Conservation (phyloP, 495 filamentous ascomycete species). For the Hypomontagnella monticulosa region DNA sequence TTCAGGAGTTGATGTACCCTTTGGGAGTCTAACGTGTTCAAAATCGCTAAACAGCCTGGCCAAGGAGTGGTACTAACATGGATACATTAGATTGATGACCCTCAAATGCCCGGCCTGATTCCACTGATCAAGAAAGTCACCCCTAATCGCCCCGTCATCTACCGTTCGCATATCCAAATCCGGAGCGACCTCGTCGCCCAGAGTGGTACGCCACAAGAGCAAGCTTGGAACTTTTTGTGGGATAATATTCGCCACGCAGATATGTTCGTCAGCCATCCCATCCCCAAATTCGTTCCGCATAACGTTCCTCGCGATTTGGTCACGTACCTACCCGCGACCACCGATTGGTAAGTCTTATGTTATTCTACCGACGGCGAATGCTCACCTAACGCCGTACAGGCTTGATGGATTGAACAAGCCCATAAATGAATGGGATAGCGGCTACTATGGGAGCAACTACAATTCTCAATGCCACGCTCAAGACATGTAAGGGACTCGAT, state of each 20-base stretch:
- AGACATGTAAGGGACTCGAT: conserved; percentile 57
- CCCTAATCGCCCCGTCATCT: conserved; percentile 81
- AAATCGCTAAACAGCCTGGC: too few species aligned
- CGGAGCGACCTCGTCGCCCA: conserved; percentile 74
- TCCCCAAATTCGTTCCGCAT: conserved; percentile 77
- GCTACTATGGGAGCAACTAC: conserved; percentile 81
- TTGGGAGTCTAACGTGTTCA: too few species aligned
- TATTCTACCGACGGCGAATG: neutral
- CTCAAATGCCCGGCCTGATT: conserved; percentile 87
- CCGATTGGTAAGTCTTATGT: conserved; percentile 71
- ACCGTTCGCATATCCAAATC: conserved; percentile 86
- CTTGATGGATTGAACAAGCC: conserved; percentile 87
- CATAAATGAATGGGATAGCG: conserved; percentile 76
- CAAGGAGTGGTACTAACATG: conserved; percentile 6
- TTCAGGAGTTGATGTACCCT: neutral
- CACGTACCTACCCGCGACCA: conserved; percentile 83
- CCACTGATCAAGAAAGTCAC: conserved; percentile 76
- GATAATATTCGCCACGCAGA: conserved; percentile 74
- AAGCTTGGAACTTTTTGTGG: conserved; percentile 85
- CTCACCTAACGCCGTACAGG: conserved; percentile 51
- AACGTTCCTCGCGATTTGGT: conserved; percentile 73
- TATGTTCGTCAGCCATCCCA: conserved; percentile 87
- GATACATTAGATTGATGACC: conserved; percentile 72
- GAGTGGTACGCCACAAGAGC: conserved; percentile 71
- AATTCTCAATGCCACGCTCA: conserved; percentile 69